Percentiles rank a stretch among this genome's conserved stretches.
Conservation (phyloP, 495 filamentous ascomycete species). For the Tuber brumale region DNA sequence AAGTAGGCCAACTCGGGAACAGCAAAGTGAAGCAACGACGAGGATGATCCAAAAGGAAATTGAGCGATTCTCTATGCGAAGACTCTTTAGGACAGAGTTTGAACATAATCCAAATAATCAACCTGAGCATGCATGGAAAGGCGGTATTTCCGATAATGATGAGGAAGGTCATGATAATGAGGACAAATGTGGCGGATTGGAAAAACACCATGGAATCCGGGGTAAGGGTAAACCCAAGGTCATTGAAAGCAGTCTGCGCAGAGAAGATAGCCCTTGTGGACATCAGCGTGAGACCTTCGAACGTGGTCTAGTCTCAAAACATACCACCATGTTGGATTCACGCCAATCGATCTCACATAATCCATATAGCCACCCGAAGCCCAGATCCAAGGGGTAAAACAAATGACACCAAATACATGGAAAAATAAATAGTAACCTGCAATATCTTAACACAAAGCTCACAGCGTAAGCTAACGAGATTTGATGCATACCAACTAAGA, state of each 20-base stretch:
- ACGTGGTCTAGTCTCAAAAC: slow-evolving; percentile 7
- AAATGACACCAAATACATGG: slow-evolving; percentile 48
- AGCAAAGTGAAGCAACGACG: slow-evolving; percentile 59
- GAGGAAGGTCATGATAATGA: slow-evolving; percentile 58
- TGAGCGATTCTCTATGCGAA: slow-evolving; percentile 47
- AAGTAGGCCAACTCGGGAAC: slow-evolving; percentile 56
- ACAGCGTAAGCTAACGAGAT: neutral
- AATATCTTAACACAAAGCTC: neutral
- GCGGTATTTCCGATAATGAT: slow-evolving; percentile 71
- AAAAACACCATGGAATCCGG: slow-evolving; percentile 67
- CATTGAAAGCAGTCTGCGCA: slow-evolving; percentile 75
- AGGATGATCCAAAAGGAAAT: slow-evolving; percentile 56
- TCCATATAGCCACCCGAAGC: slow-evolving; percentile 48
- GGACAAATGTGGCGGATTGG: slow-evolving; percentile 53
- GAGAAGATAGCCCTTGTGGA: slow-evolving; percentile 65
- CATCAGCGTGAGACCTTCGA: slow-evolving; percentile 11
- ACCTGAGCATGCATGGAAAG: slow-evolving; percentile 66
- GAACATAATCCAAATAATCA: slow-evolving; percentile 59
- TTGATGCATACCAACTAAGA: slow-evolving; percentile 46
- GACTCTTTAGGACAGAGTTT: slow-evolving; percentile 48
- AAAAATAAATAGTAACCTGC: slow-evolving; percentile 48
- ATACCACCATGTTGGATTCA: slow-evolving; percentile 72
- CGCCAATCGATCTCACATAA: slow-evolving; percentile 55
- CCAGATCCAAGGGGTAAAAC: slow-evolving; percentile 72
- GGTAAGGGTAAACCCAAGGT: slow-evolving; percentile 65